Percentiles rank a stretch among this genome's conserved stretches.
These are phyloP conservation scores for Moesziomyces sp. DNA, from an alignment of 1,284 basidiomycete genomes.

Conservation along the genomic window DNA sequence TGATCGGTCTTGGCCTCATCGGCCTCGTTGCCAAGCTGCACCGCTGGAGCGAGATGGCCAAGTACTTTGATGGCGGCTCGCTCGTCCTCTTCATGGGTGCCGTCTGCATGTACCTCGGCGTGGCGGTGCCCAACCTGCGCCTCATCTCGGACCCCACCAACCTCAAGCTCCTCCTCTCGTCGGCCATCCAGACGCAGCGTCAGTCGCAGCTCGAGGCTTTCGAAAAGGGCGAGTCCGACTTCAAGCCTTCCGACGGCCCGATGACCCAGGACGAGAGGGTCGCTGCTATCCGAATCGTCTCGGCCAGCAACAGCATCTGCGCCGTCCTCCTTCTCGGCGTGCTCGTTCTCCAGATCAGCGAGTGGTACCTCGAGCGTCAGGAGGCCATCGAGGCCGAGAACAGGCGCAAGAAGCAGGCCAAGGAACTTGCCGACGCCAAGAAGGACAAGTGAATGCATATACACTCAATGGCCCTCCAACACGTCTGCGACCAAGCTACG, in stretches of 20 bases:
- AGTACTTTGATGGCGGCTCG: constrained; percentile 65
- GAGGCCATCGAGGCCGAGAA: constrained; percentile 44
- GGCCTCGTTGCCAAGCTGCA: constrained; percentile 64
- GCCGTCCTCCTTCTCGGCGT: constrained; percentile 59
- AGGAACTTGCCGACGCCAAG: constrained; percentile 30
- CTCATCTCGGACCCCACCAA: constrained; percentile 60
- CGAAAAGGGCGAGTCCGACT: constrained; percentile 29
- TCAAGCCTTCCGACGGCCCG: constrained; percentile 39
- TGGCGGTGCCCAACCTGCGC: constrained; percentile 61
- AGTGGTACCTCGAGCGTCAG: constrained; percentile 59
- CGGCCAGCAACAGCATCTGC: constrained; percentile 62
- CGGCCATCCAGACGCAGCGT: constrained; percentile 55
- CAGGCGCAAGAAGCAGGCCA: constrained; percentile 30
- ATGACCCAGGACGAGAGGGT: constrained; percentile 54
- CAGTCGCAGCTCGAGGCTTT: constrained; percentile 35
- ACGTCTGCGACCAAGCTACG: background rate
- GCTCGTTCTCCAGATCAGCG: constrained; percentile 56
- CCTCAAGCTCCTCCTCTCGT: constrained; percentile 38
- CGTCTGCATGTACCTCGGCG: constrained; percentile 62
- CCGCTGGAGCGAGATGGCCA: constrained; percentile 64
- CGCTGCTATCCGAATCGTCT: constrained; percentile 55
- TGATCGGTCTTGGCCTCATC: constrained; percentile 62
- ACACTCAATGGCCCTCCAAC: background rate
- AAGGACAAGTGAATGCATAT: constrained; percentile 28
- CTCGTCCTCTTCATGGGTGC: constrained; percentile 61